Evolutionary conservation across 2,329 filamentous ascomycete species (phyloP), one percentile per base, ranked within the genome.

Genomic region (Fusarium neocosmosporiellum): DNA sequence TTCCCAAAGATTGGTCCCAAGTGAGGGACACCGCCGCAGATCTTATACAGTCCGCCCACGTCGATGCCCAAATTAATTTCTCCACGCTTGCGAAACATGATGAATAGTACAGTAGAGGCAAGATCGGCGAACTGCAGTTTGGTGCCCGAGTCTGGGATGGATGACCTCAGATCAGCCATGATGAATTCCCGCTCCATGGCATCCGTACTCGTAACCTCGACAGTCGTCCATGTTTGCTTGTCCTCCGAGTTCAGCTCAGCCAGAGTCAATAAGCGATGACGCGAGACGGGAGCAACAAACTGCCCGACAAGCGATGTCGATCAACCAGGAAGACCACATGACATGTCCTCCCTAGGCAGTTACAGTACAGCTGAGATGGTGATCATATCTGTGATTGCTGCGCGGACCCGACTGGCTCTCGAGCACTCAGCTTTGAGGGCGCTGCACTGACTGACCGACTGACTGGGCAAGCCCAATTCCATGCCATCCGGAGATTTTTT

Each of bases 51-150:
- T 34, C 39, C 46, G 53, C 54, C 34, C 29, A 63, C 31, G 18
- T 70, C 63, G 61, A 58, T 72, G 59, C 66, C 66, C 55, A 57
- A 71, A n/a, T 37, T 46, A 20, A 39, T 72, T 48, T 63, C 34
- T 53, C 34, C 34, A 33, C 22, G 43, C 34, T 39, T 55, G 36
- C 37, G 20, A 37, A 41, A n/a, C 39, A 27, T 29, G 24, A 33
- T 58, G 22, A 29, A 55, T 24, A 18, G 43, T 27, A 46, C 43
- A 27, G 16, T 50, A 37, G n/a, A 53, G 46, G 43, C 62, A 37
- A 37, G 69, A 72, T 72, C 70, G 54, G 48, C 66, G 46, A 64
- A 29, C 18, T 18, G 36, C 18, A 46, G 53, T 53, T 53, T 63
- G 61, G 31, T 41, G 27, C 43, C 55, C 16, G 27, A 48, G 18